Evolutionary conservation across 495 filamentous ascomycete species (phyloP), one percentile per base, ranked within the genome.

Genomic region (Hypoxylon crocopeplum): DNA sequence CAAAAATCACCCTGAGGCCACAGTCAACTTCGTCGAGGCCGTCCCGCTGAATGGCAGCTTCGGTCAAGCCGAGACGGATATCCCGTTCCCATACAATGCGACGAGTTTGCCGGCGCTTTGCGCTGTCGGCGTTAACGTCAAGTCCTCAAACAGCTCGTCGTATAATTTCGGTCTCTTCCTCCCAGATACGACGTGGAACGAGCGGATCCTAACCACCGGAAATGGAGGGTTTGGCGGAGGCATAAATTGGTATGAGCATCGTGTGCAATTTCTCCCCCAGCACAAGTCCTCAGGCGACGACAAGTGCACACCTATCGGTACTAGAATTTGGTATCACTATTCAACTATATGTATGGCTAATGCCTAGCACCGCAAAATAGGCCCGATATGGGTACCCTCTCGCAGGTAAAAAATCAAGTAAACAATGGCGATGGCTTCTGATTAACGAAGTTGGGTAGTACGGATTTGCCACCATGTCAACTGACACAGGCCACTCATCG

Each of bases 221-320:
- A 85, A 85, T 56, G 82, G 82, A 4, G 84, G 83, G 19, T 72
- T 82, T 21, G 76, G 75, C 48, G 82, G 83, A 7, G 84, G 83
- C 75, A 74, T 67, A 16, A 70, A 69, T 30, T 74, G 70, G 48
- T 66, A 62, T 25, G 61, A 64, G 32, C 5, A 5, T 13, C 2
- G 5, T 34, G 32, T n/a, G 5, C 24, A 27, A 27, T 27, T 20
- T 61, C 16, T 33, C 45, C 13, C 64, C 61, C 27, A 50, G 50
- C n/a, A n/a, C n/a, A n/a, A n/a, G n/a, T n/a, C n/a, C n/a, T n/a
- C n/a, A n/a, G n/a, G n/a, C n/a, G n/a, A n/a, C n/a, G n/a, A n/a
- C n/a, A n/a, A n/a, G n/a, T n/a, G n/a, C n/a, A n/a, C n/a, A n/a
- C n/a, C n/a, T n/a, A n/a, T n/a, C n/a, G n/a, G n/a, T n/a, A n/a